Percentiles rank a stretch among this genome's conserved stretches.
Evolutionary conservation across 495 filamentous ascomycete genomes (phyloP).

Genomic region (Neurospora pannonica): DNA sequence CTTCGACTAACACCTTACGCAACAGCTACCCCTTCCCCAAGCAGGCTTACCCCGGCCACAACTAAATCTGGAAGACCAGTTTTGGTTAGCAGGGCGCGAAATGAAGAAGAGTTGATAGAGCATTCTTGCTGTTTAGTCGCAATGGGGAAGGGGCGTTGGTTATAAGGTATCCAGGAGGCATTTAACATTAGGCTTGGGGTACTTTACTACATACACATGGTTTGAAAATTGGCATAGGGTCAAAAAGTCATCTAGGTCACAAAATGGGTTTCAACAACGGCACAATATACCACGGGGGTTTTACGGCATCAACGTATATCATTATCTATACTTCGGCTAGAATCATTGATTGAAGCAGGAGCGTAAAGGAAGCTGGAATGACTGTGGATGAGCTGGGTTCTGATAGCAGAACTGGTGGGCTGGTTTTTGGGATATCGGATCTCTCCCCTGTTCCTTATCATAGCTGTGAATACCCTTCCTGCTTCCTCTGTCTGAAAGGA

Average conservation of each 20-base stretch:
- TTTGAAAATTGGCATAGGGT: neutral
- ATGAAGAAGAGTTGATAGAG: neutral
- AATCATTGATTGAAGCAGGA: neutral
- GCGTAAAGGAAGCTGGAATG: neutral
- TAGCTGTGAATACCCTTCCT: too few species aligned
- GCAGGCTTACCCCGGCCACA: slow-evolving; percentile 52
- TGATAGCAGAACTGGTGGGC: neutral
- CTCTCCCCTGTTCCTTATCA: neutral
- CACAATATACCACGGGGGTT: slow-evolving; percentile 1
- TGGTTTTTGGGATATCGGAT: neutral
- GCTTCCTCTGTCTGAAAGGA: too few species aligned
- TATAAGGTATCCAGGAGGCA: neutral
- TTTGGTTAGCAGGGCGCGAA: neutral
- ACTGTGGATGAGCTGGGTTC: neutral
- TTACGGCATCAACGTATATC: neutral
- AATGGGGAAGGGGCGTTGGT: neutral
- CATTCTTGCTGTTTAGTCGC: neutral
- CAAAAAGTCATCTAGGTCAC: slow-evolving; percentile 8
- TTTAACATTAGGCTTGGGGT: neutral
- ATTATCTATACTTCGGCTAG: neutral
- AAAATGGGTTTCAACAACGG: slow-evolving; percentile 26
- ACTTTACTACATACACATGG: neutral
- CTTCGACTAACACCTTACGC: slow-evolving; percentile 1
- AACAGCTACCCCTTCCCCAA: slow-evolving; percentile 52
- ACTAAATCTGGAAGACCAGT: slow-evolving; percentile 5